Base-by-base conservation (phyloP, 108 stramenopile genomes). In the Pseudonitzschia multistriata region DNA sequence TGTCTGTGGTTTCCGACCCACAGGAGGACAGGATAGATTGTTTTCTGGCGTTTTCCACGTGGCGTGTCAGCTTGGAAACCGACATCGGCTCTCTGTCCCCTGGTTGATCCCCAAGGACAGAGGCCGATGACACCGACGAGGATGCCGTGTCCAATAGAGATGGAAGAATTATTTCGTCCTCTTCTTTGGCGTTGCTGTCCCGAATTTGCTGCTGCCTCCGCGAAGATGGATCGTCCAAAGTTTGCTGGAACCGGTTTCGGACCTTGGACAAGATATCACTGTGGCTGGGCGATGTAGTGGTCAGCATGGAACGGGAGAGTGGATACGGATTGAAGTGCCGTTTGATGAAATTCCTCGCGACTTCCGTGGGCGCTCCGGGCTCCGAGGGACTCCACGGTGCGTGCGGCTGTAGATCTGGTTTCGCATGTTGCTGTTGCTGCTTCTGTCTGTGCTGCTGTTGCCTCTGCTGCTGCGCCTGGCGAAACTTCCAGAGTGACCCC, bases 291-390 rank as follows among this genome's bases (percentile, higher is more conserved):
- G 10, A 10, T 10, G 37, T 39, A 5, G 7, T 39, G 37, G 37
- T 7, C 37, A n/a, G n/a, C n/a, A n/a, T n/a, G n/a, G 37, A 7
- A 10, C 37, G 37, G 34, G 2, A 53, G 15, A 53, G 19, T 0
- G 52, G 25, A 53, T 25, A 53, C 25, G 52, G 52, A 53, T 8
- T 22, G 0, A 0, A 8, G 1, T 0, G 11, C 8, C 25, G 52
- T 7, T 7, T 53, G 25, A 8, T 53, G 8, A 3, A 6, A 30
- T 79, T 79, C 5, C 67, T 66, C 40, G 73, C 70, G 62, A 79
- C 60, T 70, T 79, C 78, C 1, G 73, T 79, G 3, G 73, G 79
- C 48, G 79, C 73, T 6, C 70, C 73, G 5, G 69, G 28, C 22
- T 71, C 76, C 24, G 76, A 52, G 10, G 37, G 37, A 10, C 10